These are phyloP conservation scores for Cyclocybe aegerita DNA, from an alignment of 768 basidiomycete genomes.

Conservation along the genomic window DNA sequence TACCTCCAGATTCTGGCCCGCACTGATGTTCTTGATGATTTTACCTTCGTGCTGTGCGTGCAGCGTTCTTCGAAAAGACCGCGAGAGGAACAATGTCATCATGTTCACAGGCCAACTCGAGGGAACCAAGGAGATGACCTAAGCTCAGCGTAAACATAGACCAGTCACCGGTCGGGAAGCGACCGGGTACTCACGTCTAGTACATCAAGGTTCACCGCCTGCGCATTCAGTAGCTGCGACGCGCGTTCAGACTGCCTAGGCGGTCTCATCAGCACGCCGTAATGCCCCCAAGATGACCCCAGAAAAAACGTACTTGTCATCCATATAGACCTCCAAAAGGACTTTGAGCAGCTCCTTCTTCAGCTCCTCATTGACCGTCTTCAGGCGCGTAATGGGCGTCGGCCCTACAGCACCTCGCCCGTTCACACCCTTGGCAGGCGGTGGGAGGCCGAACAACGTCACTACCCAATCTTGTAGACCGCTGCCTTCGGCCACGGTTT, in stretches of 20 bases:
- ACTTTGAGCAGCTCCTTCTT: conserved; percentile 65
- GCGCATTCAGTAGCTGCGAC: conserved; percentile 72
- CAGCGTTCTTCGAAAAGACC: conserved; percentile 74
- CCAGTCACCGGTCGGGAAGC: neutral
- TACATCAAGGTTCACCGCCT: conserved; percentile 76
- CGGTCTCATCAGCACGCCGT: neutral
- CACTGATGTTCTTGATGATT: conserved; percentile 76
- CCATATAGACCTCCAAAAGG: conserved; percentile 82
- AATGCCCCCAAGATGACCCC: neutral
- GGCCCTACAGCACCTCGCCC: conserved; percentile 14
- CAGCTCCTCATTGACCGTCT: conserved; percentile 43
- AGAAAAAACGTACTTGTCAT: conserved; percentile 56
- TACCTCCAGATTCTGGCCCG: conserved; percentile 78
- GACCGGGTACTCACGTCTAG: conserved; percentile 43
- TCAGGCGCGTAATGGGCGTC: conserved; percentile 26
- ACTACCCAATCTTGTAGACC: conserved; percentile 55
- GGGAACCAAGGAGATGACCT: conserved; percentile 71
- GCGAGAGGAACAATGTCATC: conserved; percentile 75
- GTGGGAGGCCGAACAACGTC: conserved; percentile 37
- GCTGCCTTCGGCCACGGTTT: conserved; percentile 45
- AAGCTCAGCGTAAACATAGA: conserved; percentile 4
- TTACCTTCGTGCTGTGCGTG: conserved; percentile 70
- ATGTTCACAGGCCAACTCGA: conserved; percentile 71
- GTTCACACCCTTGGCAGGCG: conserved; percentile 22
- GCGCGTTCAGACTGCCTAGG: conserved; percentile 59